Base-by-base conservation (phyloP, 768 basidiomycete genomes). In the Rhodosporidiobolus sp. region DNA sequence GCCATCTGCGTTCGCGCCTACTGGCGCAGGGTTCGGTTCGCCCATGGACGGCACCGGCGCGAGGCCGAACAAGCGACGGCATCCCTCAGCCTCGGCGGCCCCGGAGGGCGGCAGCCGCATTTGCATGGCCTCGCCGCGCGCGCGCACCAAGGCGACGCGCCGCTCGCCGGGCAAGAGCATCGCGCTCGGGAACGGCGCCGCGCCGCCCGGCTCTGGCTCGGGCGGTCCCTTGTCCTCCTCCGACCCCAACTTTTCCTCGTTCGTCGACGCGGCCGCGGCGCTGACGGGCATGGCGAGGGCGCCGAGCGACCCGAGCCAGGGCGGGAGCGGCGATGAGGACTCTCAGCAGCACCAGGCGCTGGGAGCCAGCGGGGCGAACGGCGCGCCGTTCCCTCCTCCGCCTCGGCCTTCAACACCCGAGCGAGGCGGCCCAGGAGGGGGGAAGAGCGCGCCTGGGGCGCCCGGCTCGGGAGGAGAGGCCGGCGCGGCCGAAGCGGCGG, bases 401-500 rank as follows among this genome's bases (percentile, higher is more conserved):
- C 49, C 35, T 52, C 70, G 68, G 11, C 70, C 69, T 17, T 35
- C 50, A 22, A 72, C 69, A 16, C 73, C 72, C 11, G 69, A 71
- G 30, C 54, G 50, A 16, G 24, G 38, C 28, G 43, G 35, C 55
- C 8, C 24, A 50, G 60, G 45, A 43, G 38, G 38, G 8, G 38
- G 38, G 34, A 49, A 34, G 24, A 43, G 63, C 7, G 24, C 12
- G 9, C 43, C 53, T 56, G 63, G 35, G 43, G 59, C 53, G 10
- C 28, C 22, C 16, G 63, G 62, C 19, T 38, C 28, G 26, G 60
- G 17, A 5, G 69, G 57, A 6, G 65, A 8, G 52, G 58, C 35
- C 63, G 73, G 55, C 35, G 67, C 76, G 32, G 76, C 73, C 6
- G 78, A 69, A 12, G 77, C 77, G 19, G 78, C 78, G 0, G 78